phyloP scores from a whole-genome alignment of 305 asterid genomes.

The Fraxinus ornus region DNA sequence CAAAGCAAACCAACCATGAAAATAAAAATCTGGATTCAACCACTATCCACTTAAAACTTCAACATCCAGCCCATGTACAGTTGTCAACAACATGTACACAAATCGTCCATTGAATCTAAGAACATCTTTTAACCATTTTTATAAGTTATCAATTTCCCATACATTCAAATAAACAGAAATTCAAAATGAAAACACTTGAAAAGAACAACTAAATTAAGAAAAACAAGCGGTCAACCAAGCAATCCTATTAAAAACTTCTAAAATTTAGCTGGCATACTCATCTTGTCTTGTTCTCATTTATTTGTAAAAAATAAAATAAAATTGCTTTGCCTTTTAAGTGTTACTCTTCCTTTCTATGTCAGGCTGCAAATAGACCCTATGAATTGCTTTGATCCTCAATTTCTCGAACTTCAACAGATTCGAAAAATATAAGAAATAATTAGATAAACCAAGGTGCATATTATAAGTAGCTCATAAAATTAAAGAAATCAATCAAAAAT shows the following conservation, averaged over 20 bases:
- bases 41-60: background rate
- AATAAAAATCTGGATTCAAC: background rate
- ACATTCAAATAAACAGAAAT: background rate
- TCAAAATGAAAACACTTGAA: background rate
- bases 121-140: background rate
- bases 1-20: background rate
- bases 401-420: constrained; percentile 8
- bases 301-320: background rate
- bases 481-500: background rate
- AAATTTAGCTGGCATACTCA: background rate
- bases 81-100: background rate
- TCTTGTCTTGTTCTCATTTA: background rate
- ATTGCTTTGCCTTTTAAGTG: background rate
- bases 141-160: background rate
- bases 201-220: background rate
- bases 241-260: background rate
- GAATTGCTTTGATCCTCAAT: constrained; percentile 14
- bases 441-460: constrained; percentile 14
- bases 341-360: constrained; percentile 8
- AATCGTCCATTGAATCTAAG: background rate
- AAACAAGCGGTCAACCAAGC: background rate
- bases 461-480: constrained; percentile 14
- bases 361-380: constrained; percentile 13
- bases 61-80: background rate
- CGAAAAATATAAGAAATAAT: constrained; percentile 1